phyloP scores from a whole-genome alignment of 139 green algal species.

The Tetradesmus lagerheimii region DNA sequence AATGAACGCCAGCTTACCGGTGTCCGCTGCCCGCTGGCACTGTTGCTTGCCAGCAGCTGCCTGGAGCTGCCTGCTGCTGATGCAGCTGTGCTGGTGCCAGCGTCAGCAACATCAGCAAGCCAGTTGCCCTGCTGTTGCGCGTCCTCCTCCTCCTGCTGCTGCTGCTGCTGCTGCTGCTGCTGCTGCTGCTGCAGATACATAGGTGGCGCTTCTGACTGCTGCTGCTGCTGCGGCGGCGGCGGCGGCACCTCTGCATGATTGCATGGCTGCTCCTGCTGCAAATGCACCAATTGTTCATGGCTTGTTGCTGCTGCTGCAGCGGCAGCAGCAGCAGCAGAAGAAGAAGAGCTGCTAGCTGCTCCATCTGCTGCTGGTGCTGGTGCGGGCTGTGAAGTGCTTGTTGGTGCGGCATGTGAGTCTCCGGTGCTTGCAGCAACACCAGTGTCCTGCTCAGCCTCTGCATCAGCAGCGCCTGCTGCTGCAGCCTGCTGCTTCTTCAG shows the following conservation, averaged over 20 bases:
- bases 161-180: background rate
- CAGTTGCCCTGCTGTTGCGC: background rate
- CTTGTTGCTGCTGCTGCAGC: background rate
- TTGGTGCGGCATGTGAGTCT: background rate
- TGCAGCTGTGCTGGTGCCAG: slow-evolving; percentile 3
- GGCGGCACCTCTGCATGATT: background rate
- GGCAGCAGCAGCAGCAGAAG: background rate
- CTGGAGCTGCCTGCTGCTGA: background rate
- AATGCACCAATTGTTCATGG: background rate
- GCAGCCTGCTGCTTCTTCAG: background rate
- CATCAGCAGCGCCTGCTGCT: background rate
- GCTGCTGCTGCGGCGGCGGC: background rate
- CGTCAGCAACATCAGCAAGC: background rate
- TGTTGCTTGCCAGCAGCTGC: background rate
- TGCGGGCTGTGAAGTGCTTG: background rate
- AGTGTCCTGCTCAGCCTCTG: slow-evolving; percentile 18
- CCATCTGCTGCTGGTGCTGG: too few relatives aligned
- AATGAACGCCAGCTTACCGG: background rate
- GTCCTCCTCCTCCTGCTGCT: background rate
- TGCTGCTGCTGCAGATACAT: slow-evolving; percentile 24
- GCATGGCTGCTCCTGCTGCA: background rate
- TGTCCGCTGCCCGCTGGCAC: background rate
- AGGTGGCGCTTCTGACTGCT: background rate
- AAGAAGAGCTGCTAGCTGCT: background rate
- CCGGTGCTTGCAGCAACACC: background rate